Evolutionary conservation across 2,329 filamentous ascomycete genomes (phyloP).

Genomic region (Paracamarosporium sp.): DNA sequence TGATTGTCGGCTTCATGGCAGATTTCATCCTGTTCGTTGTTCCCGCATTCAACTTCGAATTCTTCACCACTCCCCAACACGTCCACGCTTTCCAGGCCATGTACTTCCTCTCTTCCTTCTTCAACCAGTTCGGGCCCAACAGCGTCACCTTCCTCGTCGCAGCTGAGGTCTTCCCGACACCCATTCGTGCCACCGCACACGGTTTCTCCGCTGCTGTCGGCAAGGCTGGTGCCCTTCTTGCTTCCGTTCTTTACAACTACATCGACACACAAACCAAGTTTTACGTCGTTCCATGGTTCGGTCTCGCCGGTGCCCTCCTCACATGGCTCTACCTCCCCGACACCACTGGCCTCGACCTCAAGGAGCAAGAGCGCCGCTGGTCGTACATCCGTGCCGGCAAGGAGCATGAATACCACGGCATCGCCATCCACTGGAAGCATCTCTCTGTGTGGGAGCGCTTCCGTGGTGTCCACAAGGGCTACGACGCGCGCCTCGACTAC

Average conservation of each 20-base stretch:
- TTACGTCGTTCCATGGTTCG: constrained; percentile 94
- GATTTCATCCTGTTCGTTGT: constrained; percentile 94
- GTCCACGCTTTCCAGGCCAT: constrained; percentile 95
- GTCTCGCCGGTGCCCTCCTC: constrained; percentile 82
- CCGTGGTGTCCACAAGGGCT: constrained; percentile 78
- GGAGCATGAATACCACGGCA: constrained; percentile 85
- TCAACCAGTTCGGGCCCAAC: constrained; percentile 99
- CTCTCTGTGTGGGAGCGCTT: constrained; percentile 87
- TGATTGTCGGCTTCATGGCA: constrained; percentile 90
- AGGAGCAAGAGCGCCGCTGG: constrained; percentile 97
- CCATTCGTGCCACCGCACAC: constrained; percentile 90
- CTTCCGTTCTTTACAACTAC: constrained; percentile 93
- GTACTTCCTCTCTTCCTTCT: constrained; percentile 98
- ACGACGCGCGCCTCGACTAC: constrained; percentile 83
- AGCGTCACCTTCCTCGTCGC: constrained; percentile 95
- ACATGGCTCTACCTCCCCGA: constrained; percentile 92
- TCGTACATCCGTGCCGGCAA: constrained; percentile 80
- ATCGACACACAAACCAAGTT: constrained; percentile 86
- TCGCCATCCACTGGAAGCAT: constrained; percentile 89
- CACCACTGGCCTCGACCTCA: constrained; percentile 93
- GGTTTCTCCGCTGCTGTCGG: constrained; percentile 92
- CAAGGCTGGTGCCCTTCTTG: constrained; percentile 86
- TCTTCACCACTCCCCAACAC: constrained; percentile 75
- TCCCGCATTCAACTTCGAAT: constrained; percentile 85
- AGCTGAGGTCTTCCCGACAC: constrained; percentile 94